Conservation (phyloP, 192 early-diverging fungal species). For the Chytriomyces confervae region DNA sequence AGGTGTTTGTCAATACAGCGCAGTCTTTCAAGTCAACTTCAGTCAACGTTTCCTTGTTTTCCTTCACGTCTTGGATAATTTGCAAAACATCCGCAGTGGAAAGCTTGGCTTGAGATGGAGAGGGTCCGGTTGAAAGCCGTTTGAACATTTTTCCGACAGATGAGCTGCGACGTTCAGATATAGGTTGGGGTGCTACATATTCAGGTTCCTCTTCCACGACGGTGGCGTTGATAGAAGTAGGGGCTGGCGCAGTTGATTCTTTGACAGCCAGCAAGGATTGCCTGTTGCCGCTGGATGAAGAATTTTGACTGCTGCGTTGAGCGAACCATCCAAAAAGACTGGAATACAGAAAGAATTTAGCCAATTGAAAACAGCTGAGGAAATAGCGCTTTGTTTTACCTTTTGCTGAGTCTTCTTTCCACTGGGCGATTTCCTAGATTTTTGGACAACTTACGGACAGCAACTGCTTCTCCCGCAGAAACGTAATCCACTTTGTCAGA, state of each 20-base stretch:
- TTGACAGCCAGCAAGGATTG: not conserved
- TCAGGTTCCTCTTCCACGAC: not conserved
- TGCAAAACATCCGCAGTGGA: not conserved
- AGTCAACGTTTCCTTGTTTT: slow-evolving; percentile 7
- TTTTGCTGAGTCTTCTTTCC: not conserved
- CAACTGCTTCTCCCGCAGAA: not conserved
- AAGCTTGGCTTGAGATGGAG: slow-evolving; percentile 1
- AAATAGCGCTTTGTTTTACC: not conserved
- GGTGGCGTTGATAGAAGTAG: not conserved
- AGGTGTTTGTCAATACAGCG: slow-evolving; percentile 22
- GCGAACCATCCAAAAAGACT: not conserved
- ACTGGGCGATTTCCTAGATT: not conserved
- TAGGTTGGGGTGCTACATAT: slow-evolving; percentile 10
- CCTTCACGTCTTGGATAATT: not conserved
- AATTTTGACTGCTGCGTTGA: not conserved
- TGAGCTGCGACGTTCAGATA: slow-evolving; percentile 24
- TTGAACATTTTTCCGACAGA: slow-evolving; percentile 12
- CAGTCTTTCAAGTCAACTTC: slow-evolving; percentile 34
- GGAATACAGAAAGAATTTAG: not conserved
- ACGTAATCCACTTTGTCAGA: not conserved
- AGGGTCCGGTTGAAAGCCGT: not conserved
- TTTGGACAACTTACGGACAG: not conserved
- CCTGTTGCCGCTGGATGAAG: not conserved
- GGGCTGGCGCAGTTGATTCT: not conserved
- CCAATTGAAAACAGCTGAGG: not conserved